Evolutionary conservation across 1,284 basidiomycete species (phyloP).

Genomic region (Porodaedalea pini): DNA sequence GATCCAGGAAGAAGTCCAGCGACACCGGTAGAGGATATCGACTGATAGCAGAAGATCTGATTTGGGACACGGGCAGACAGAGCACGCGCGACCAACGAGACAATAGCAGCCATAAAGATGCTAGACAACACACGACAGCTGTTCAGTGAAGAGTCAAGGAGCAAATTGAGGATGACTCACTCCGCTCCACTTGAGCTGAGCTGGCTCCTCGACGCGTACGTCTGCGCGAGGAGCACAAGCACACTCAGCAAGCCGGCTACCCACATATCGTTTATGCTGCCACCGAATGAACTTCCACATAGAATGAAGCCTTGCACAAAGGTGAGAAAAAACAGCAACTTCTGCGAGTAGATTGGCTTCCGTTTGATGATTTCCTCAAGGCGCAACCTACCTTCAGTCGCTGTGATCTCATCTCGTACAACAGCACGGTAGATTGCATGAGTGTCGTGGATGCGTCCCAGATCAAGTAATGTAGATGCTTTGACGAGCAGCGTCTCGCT

Average conservation of each 20-base stretch:
- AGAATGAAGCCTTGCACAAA: constrained; percentile 67
- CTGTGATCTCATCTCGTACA: constrained; percentile 82
- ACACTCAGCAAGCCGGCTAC: constrained; percentile 63
- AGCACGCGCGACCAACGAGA: constrained; percentile 14
- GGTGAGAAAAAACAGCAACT: constrained; percentile 41
- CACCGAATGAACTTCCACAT: constrained; percentile 80
- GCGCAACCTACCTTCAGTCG: constrained; percentile 57
- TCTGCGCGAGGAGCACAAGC: constrained; percentile 61
- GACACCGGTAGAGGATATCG: constrained; percentile 19
- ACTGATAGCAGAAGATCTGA: constrained; percentile 22
- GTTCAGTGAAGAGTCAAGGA: not conserved
- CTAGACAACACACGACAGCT: not conserved
- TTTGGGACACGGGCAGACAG: constrained; percentile 10
- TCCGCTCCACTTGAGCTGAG: constrained; percentile 88
- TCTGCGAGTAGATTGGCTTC: constrained; percentile 55
- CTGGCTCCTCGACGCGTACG: constrained; percentile 70
- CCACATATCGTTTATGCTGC: constrained; percentile 81
- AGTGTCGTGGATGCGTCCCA: constrained; percentile 73
- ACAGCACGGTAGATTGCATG: constrained; percentile 76
- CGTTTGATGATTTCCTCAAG: constrained; percentile 49
- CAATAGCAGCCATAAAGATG: constrained; percentile 13
- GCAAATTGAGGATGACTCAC: constrained; percentile 42
- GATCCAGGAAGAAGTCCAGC: constrained; percentile 20
- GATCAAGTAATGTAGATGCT: constrained; percentile 65
- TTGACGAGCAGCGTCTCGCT: constrained; percentile 84